Conservation (phyloP, 495 filamentous ascomycete species). For the Penicillium robsamsonii region DNA sequence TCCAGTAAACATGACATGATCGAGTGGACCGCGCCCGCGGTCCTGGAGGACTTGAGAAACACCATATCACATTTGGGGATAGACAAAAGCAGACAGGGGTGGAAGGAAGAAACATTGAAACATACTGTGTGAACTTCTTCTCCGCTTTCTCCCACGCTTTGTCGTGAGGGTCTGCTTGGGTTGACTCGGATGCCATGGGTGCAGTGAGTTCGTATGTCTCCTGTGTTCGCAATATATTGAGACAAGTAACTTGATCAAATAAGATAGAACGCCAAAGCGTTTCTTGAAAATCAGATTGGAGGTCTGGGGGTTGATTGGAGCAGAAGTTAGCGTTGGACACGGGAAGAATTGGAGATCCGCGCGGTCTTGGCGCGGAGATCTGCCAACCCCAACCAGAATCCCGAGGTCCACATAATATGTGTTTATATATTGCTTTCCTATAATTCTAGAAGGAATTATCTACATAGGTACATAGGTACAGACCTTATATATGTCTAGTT, state of each 20-base stretch:
- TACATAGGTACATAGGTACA: neutral
- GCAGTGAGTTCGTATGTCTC: neutral
- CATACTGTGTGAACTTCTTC: conserved; percentile 43
- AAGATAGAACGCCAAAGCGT: neutral
- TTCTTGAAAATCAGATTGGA: conserved; percentile 6
- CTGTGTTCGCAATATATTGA: neutral
- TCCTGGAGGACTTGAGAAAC: neutral
- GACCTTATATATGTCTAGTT: neutral
- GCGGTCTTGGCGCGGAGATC: conserved; percentile 36
- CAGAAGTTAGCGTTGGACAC: conserved; percentile 17
- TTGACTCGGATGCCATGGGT: conserved; percentile 20
- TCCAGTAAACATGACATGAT: neutral
- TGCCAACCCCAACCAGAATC: neutral
- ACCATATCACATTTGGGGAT: neutral
- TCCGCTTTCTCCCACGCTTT: conserved; percentile 41
- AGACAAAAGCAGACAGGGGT: neutral
- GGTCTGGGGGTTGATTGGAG: conserved; percentile 26
- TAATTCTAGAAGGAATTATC: neutral
- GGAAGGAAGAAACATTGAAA: conserved; percentile 8
- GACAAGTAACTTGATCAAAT: neutral
- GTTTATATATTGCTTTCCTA: neutral
- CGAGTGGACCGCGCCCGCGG: neutral
- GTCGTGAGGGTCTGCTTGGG: conserved; percentile 22
- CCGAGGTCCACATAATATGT: neutral
- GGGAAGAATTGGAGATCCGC: conserved; percentile 25